phyloP scores from a whole-genome alignment of 2,329 filamentous ascomycete genomes.

The Zymoseptoria passerinii region DNA sequence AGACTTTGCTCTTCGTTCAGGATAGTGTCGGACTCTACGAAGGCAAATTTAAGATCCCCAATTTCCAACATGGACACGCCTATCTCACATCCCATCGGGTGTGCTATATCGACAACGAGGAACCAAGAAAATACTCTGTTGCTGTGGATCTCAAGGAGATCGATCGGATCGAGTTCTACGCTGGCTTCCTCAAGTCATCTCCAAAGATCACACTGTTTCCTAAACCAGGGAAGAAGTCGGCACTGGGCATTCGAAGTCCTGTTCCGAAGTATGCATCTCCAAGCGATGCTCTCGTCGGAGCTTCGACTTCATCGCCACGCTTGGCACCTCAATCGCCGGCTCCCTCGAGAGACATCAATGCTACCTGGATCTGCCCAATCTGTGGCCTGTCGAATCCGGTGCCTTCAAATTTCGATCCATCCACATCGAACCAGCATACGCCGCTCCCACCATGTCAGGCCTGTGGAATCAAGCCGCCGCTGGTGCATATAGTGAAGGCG shows the following conservation, averaged over 20 bases:
- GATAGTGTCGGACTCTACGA: constrained; percentile 96
- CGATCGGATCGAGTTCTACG: constrained; percentile 83
- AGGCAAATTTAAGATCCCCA: constrained; percentile 91
- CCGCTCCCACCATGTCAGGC: constrained; percentile 79
- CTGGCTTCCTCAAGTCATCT: constrained; percentile 89
- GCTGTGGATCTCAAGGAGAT: constrained; percentile 84
- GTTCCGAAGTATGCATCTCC: constrained; percentile 41
- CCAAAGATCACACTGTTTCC: constrained; percentile 84
- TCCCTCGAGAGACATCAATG: constrained; percentile 44
- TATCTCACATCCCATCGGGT: constrained; percentile 93
- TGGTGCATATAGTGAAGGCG: constrained; percentile 77
- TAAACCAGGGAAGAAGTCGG: constrained; percentile 63
- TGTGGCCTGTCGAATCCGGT: constrained; percentile 92
- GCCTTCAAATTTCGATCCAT: constrained; percentile 85
- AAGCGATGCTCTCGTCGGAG: constrained; percentile 32
- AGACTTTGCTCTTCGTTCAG: constrained; percentile 91
- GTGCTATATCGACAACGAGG: constrained; percentile 85
- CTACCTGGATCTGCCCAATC: constrained; percentile 93
- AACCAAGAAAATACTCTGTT: constrained; percentile 76
- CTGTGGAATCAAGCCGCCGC: constrained; percentile 85
- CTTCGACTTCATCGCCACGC: constrained; percentile 41
- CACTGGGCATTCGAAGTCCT: constrained; percentile 45
- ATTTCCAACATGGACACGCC: constrained; percentile 90
- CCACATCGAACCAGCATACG: constrained; percentile 68
- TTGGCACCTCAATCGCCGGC: constrained; percentile 36